Percentiles rank a stretch among this genome's conserved stretches.
Evolutionary conservation across 2,329 filamentous ascomycete genomes (phyloP).

Genomic region (Fusarium irregulare): DNA sequence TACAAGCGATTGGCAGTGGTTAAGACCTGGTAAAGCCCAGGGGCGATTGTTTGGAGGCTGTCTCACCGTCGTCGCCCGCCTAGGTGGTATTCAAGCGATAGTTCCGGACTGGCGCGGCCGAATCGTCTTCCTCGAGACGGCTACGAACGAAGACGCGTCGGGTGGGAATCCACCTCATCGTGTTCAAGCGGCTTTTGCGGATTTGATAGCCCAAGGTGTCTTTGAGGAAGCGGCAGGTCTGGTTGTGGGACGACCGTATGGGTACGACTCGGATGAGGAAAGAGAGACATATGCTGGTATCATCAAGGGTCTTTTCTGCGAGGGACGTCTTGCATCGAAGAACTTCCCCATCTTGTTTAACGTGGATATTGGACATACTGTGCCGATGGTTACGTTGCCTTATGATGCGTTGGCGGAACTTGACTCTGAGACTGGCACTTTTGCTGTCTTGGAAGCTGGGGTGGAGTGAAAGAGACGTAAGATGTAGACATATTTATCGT

Average conservation of each 20-base stretch:
- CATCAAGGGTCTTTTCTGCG: constrained; percentile 51
- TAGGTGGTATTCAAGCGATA: constrained; percentile 50
- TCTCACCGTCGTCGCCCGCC: constrained; percentile 54
- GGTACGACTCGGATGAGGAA: constrained; percentile 51
- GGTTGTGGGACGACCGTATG: constrained; percentile 56
- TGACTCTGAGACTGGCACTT: constrained; percentile 53
- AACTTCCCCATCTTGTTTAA: constrained; percentile 56
- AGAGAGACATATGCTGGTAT: constrained; percentile 46
- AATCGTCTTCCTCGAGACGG: constrained; percentile 57
- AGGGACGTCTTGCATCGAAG: constrained; percentile 47
- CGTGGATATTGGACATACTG: constrained; percentile 58
- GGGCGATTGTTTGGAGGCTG: constrained; percentile 59
- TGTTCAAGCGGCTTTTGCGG: constrained; percentile 52
- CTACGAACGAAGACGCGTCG: constrained; percentile 47
- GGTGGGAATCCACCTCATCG: constrained; percentile 39
- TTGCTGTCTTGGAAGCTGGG: constrained; percentile 48
- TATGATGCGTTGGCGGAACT: constrained; percentile 52
- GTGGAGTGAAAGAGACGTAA: constrained; percentile 2
- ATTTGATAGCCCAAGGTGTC: constrained; percentile 55
- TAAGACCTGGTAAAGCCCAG: constrained; percentile 50
- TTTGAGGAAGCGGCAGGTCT: constrained; percentile 56
- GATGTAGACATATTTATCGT: background rate
- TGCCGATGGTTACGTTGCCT: constrained; percentile 56
- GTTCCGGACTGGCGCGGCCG: constrained; percentile 53
- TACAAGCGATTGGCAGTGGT: constrained; percentile 52